Evolutionary conservation across 345 rosid species (phyloP), one percentile per base, ranked within the genome.

Genomic region (Tarenaya hassleriana): DNA sequence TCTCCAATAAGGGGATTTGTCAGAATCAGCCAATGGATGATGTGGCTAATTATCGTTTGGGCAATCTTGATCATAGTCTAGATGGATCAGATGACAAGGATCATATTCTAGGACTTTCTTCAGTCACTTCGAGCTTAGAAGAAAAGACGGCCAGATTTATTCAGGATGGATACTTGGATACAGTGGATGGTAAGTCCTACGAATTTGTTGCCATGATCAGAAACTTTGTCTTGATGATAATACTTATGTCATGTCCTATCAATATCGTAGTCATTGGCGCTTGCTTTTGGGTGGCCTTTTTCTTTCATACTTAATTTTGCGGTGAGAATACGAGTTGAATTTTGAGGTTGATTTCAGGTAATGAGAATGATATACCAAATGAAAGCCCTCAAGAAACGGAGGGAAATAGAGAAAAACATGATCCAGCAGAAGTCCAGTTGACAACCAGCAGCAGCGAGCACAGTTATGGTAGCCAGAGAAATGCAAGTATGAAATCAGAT

Each of bases 121-220:
- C 56, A 50, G 58, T 54, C 31, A 56, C 47, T 64, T 57, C 69
- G 70, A 75, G 63, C 41, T 47, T 79, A 69, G 77, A 81, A 56
- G 84, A 75, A 60, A 79, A 74, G 58, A 77, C 76, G 63, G 61
- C 75, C 53, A 79, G 67, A 18, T 85, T 88, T 66, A 69, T 88
- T 55, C 86, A 78, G 50, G 64, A 62, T 52, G 95, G 91, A 47
- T 78, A 75, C 42, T 77, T 88, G 64, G 96, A 83, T 52, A 56
- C 68, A 40, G 41, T 72, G 44, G 88, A 79, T 49, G 75, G 96
- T 88, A 69, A 64, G 63, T 50, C 34, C 27, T 15, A 35, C 3
- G 3, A 13, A 37, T n/a, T n/a, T n/a, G n/a, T n/a, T n/a, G n/a
- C n/a, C 53, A 18, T 66, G 39, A 32, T 45, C n/a, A n/a, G n/a